Evolutionary conservation across 495 filamentous ascomycete genomes (phyloP).

Genomic region (Penicillium manginii): DNA sequence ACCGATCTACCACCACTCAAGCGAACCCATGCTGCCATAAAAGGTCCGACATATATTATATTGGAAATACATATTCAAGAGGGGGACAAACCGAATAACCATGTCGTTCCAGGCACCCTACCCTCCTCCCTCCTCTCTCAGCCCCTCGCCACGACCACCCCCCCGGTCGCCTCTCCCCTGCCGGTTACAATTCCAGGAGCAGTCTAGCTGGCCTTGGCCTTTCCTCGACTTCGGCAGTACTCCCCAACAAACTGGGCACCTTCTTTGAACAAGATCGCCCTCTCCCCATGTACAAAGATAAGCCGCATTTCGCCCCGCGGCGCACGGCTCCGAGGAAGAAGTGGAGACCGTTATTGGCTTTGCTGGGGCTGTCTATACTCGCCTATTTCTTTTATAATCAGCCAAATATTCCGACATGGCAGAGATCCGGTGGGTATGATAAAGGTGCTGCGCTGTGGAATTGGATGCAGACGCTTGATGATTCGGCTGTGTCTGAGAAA

Average conservation of each 20-base stretch:
- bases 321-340: conserved; percentile 43
- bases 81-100: conserved; percentile 8
- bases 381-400: conserved; percentile 50
- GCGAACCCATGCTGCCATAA: conserved; percentile 12
- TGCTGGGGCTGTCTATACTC: conserved; percentile 38
- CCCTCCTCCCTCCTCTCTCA: conserved; percentile 9
- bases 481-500: conserved; percentile 25
- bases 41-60: conserved; percentile 8
- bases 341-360: conserved; percentile 30
- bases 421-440: conserved; percentile 16
- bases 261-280: conserved; percentile 61
- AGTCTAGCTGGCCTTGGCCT: conserved; percentile 46
- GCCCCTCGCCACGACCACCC: conserved; percentile 63
- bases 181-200: conserved; percentile 47
- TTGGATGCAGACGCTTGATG: conserved; percentile 43
- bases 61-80: background rate
- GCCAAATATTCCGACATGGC: conserved; percentile 15
- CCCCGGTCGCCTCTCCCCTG: conserved; percentile 68
- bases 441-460: conserved; percentile 46
- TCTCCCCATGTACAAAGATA: conserved; percentile 98
- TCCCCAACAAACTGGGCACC: conserved; percentile 45
- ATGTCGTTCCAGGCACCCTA: conserved; percentile 26
- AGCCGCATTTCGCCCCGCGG: conserved; percentile 69
- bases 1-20: background rate
- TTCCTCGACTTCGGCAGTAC: conserved; percentile 27